Evolutionary conservation across 371 early-diverging fungal genomes (phyloP), one percentile per base, ranked within the genome.

Genomic region (Actinomortierella wolfii): DNA sequence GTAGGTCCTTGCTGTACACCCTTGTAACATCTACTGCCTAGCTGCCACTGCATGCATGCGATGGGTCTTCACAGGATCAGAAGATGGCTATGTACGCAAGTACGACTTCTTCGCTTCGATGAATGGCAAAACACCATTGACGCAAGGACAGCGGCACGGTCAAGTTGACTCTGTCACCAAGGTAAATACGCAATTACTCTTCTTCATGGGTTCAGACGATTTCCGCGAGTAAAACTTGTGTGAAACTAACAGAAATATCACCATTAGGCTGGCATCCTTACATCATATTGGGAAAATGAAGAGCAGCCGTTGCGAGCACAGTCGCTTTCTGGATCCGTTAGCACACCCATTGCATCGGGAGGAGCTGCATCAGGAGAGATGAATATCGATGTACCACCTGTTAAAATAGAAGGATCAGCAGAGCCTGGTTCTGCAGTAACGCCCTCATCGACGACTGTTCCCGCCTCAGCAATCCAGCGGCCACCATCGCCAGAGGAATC

Each of bases 221-320:
- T n/a, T n/a, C n/a, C n/a, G n/a, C n/a, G n/a, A n/a, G n/a, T n/a
- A n/a, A n/a, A n/a, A n/a, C n/a, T n/a, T n/a, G n/a, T n/a, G 39
- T 18, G 29, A 43, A 0, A 15, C 25, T 2, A 28, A 48, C 4
- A 2, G 26, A 1, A 14, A 21, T 28, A 13, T 11, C 52, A n/a
- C 54, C 39, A n/a, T 9, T 70, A 90, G 87, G 86, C 90, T 4
- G 98, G 95, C 6, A 86, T 93, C 2, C 57, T 95, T 62, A 67
- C 84, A 18, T 95, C 95, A 17, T 96, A 93, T 69, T 97, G 96
- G 95, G 96, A 96, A 63, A 92, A 95, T 63, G 92, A 90, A 46
- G 95, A 95, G 58, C 81, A 80, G 44, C 76, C 81, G 71, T 62
- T 64, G 54, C 65, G 34, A 24, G 15, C 44, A 6, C 44, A 42